Conservation (phyloP, 352 stramenopile genomes). For the Globisporangium splendens region DNA sequence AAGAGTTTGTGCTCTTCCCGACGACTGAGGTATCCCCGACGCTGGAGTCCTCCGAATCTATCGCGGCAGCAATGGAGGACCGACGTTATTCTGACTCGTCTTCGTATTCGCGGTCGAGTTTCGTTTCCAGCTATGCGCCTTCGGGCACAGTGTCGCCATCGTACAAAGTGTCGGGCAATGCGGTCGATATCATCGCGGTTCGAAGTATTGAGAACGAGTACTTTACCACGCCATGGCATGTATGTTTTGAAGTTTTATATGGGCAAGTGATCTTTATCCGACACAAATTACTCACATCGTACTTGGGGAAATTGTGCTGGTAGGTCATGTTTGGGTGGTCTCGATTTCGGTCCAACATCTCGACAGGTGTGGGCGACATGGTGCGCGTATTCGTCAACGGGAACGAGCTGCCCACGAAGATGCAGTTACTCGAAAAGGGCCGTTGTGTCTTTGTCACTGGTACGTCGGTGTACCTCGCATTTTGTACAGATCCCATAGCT, state of each 20-base stretch:
- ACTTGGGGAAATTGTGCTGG: background rate
- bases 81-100: constrained; percentile 9
- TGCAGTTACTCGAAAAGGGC: constrained; percentile 65
- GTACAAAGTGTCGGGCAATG: constrained; percentile 76
- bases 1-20: constrained; percentile 30
- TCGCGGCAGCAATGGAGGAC: constrained; percentile 10
- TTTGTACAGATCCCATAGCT: background rate
- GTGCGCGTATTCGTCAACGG: constrained; percentile 77
- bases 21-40: constrained; percentile 3
- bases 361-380: constrained; percentile 62
- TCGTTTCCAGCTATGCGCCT: constrained; percentile 7
- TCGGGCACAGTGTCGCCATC: constrained; percentile 16
- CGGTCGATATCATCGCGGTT: constrained; percentile 74
- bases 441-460: constrained; percentile 67
- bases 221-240: constrained; percentile 74
- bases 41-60: constrained; percentile 1
- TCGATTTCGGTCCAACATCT: constrained; percentile 54
- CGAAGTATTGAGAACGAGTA: constrained; percentile 52
- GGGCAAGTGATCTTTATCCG: background rate
- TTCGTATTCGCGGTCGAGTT: constrained; percentile 17
- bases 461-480: constrained; percentile 9
- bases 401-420: constrained; percentile 70
- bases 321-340: constrained; percentile 71
- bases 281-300: background rate
- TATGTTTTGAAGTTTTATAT: constrained; percentile 23